Evolutionary conservation across 202 grass and related monocot genomes (phyloP).

Genomic region (Setaria viridis): DNA sequence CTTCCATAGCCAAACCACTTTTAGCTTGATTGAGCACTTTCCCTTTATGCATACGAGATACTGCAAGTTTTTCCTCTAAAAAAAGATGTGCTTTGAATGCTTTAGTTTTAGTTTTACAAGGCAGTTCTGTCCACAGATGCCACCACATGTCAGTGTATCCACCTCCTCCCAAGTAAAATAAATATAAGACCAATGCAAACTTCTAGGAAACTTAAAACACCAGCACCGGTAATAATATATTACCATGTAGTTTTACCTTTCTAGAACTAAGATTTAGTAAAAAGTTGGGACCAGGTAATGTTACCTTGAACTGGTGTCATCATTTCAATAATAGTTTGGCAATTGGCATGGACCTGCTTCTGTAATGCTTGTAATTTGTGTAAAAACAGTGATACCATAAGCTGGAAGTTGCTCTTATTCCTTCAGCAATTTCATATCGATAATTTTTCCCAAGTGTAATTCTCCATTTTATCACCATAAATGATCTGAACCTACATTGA

Average conservation of each 20-base stretch:
- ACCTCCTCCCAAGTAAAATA: slow-evolving; percentile 16
- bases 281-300: not conserved
- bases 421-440: not conserved
- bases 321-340: not conserved
- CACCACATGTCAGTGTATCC: not conserved
- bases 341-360: not conserved
- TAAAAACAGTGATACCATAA: not conserved
- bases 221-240: not conserved
- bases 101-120: slow-evolving; percentile 52
- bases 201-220: slow-evolving; percentile 32
- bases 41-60: not conserved
- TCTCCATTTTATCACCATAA: not conserved
- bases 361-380: not conserved
- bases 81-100: slow-evolving; percentile 35
- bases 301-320: not conserved
- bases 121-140: not conserved
- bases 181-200: slow-evolving; percentile 17
- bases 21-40: slow-evolving; percentile 42
- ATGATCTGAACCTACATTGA: not conserved
- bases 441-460: not conserved
- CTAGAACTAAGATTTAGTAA: slow-evolving; percentile 12
- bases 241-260: slow-evolving; percentile 19
- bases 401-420: not conserved
- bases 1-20: slow-evolving; percentile 48
- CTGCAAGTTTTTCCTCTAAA: slow-evolving; percentile 36